Conservation (phyloP, 768 basidiomycete genomes). For the Lactarius evosmus region DNA sequence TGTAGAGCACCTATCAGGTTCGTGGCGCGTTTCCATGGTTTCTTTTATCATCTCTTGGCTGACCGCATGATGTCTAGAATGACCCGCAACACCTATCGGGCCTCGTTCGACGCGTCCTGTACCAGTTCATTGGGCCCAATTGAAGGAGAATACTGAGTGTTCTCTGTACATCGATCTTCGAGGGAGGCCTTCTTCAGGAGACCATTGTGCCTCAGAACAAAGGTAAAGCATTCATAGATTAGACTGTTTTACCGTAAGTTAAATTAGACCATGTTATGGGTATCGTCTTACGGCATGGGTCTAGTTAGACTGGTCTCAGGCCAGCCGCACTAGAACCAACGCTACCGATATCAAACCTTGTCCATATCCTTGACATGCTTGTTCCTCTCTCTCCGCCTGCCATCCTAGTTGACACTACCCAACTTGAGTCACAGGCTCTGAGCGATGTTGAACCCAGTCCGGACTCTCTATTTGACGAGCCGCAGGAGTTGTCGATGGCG, state of each 20-base stretch:
- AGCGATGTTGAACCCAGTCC: slow-evolving; percentile 28
- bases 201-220: background rate
- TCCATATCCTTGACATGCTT: slow-evolving; percentile 6
- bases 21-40: background rate
- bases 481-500: slow-evolving; percentile 12
- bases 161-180: background rate
- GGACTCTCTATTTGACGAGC: slow-evolving; percentile 54
- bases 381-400: background rate
- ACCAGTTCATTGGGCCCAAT: slow-evolving; percentile 89
- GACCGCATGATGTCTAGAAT: slow-evolving; percentile 36
- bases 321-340: background rate
- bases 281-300: background rate
- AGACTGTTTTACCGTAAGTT: background rate
- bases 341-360: slow-evolving; percentile 6
- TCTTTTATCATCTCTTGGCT: background rate
- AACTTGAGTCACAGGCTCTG: background rate
- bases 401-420: background rate
- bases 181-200: background rate
- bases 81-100: slow-evolving; percentile 82
- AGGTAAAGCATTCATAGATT: background rate
- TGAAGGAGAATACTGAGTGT: slow-evolving; percentile 31
- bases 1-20: slow-evolving; percentile 61
- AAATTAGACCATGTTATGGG: background rate
- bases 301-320: background rate
- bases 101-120: slow-evolving; percentile 74